phyloP scores from a whole-genome alignment of 2,329 filamentous ascomycete species.

The Diaporthe aspalathi region DNA sequence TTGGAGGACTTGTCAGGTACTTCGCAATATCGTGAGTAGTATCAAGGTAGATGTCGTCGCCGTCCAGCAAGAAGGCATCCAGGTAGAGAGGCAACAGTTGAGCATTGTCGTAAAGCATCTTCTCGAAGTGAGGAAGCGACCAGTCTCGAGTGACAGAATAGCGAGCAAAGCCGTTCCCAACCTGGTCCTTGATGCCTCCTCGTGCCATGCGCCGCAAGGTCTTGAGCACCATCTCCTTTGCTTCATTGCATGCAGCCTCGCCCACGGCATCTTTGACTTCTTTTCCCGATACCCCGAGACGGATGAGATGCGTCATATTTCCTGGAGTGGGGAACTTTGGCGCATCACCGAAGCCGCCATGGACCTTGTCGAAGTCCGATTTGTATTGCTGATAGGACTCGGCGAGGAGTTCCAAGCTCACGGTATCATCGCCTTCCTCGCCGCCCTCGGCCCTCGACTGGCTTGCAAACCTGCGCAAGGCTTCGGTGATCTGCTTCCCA shows the following conservation, averaged over 20 bases:
- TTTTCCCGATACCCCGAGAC: constrained; percentile 74
- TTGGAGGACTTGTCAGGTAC: constrained; percentile 78
- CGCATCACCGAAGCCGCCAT: constrained; percentile 80
- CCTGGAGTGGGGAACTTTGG: constrained; percentile 91
- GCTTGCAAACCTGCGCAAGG: constrained; percentile 13
- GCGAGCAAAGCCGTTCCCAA: constrained; percentile 66
- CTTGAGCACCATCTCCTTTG: constrained; percentile 79
- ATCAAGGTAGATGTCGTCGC: constrained; percentile 71
- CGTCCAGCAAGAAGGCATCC: constrained; percentile 77
- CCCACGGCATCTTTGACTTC: constrained; percentile 53
- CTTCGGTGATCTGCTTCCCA: constrained; percentile 29
- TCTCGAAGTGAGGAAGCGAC: constrained; percentile 92
- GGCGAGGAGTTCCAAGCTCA: constrained; percentile 87
- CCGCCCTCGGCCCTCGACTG: constrained; percentile 58
- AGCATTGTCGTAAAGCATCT: constrained; percentile 90
- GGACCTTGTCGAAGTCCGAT: constrained; percentile 76
- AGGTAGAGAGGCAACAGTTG: constrained; percentile 83
- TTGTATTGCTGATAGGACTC: constrained; percentile 84
- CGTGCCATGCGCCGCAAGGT: constrained; percentile 78
- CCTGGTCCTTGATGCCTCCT: constrained; percentile 62
- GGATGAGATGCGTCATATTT: constrained; percentile 82
- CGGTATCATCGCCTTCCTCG: constrained; percentile 62
- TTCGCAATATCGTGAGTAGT: constrained; percentile 54
- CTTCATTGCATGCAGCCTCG: constrained; percentile 77
- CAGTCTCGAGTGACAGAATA: constrained; percentile 90